A percentile compares a stretch with the other conserved stretches of the same genome.
phyloP scores from a whole-genome alignment of 441 rosid genomes.

The Geranium incanum region DNA sequence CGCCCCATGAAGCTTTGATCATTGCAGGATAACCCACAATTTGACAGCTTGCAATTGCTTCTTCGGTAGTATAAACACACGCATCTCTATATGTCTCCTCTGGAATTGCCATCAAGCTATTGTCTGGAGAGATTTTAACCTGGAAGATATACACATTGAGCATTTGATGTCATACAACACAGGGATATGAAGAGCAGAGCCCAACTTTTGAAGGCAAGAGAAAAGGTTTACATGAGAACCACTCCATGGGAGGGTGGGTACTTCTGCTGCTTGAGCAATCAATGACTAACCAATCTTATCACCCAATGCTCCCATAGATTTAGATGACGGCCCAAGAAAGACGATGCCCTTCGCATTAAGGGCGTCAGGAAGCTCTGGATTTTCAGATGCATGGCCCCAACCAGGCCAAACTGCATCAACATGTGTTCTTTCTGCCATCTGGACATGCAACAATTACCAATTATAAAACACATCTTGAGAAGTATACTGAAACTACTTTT shows the following conservation, averaged over 20 bases:
- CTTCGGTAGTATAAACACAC: slow-evolving; percentile 95
- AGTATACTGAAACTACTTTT: background rate
- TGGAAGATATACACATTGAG: slow-evolving; percentile 29
- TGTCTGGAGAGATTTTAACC: slow-evolving; percentile 76
- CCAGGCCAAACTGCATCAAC: slow-evolving; percentile 99
- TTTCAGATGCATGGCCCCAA: slow-evolving; percentile 99
- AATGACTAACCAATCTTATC: slow-evolving; percentile 98
- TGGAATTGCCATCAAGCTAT: slow-evolving; percentile 72
- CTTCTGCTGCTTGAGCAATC: slow-evolving; percentile 98
- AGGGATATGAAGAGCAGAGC: slow-evolving; percentile 12
- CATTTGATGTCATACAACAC: slow-evolving; percentile 20
- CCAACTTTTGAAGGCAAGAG: slow-evolving; percentile 9
- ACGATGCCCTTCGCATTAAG: slow-evolving; percentile 65
- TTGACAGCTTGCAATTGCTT: slow-evolving; percentile 95
- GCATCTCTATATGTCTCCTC: slow-evolving; percentile 90
- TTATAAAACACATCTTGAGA: slow-evolving; percentile 1
- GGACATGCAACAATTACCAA: slow-evolving; percentile 23
- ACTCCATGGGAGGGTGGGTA: slow-evolving; percentile 99
- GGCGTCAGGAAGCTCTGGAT: slow-evolving; percentile 96
- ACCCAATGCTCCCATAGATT: slow-evolving; percentile 95
- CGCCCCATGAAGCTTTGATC: slow-evolving; percentile 99
- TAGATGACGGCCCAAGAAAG: slow-evolving; percentile 91
- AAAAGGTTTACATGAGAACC: slow-evolving; percentile 74
- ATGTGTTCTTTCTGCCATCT: slow-evolving; percentile 97
- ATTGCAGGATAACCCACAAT: slow-evolving; percentile 99